Base-by-base conservation (phyloP, 1,284 basidiomycete species). In the Cutaneotrichosporon arboriforme region DNA sequence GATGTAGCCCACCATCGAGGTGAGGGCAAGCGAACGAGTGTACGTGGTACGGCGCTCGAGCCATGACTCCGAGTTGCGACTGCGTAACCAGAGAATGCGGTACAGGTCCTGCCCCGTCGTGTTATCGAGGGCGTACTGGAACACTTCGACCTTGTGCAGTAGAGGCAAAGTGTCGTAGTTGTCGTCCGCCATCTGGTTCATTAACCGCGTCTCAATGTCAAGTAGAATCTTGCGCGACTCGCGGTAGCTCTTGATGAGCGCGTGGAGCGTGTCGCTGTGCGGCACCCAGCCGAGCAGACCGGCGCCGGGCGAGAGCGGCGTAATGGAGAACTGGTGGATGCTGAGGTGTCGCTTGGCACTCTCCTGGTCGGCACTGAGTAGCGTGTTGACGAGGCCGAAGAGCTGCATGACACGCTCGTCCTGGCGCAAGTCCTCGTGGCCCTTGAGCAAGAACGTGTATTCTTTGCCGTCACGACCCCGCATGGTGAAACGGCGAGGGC, bases 181-280 rank as follows among this genome's bases (percentile, higher is more conserved):
- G 74, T 98, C 96, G 9, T 96, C 94, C 12, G 96, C 94, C 94
- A 98, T 98, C 88, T 97, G 92, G 17, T 97, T 84, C 90, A 99
- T 99, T 58, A 99, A 77, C 14, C 94, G 86, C 70, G 97, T 96
- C 77, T 99, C 96, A 57, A 98, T 97, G 73, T 99, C 98, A 59
- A 98, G 81, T 36, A 98, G 77, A 39, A 99, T 94, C 78, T 98
- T 98, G 57, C 90, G 82, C 14, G 88, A 88, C 64, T 97, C 92
- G 52, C 90, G 84, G 69, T 96, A 94, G 67, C 93, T 92, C 68
- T 92, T 87, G 73, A 99, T 93, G 34, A 99, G 83, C 34, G 97
- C 90, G 68, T 99, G 96, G n/a, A 99, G 79, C 1, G 96, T 98
- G 70, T 99, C 96, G 57, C 88, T 94, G 67, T 97, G 91, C 67